Evolutionary conservation across 768 basidiomycete genomes (phyloP), one percentile per base, ranked within the genome.

Genomic region (Sporobolomyces roseus): DNA sequence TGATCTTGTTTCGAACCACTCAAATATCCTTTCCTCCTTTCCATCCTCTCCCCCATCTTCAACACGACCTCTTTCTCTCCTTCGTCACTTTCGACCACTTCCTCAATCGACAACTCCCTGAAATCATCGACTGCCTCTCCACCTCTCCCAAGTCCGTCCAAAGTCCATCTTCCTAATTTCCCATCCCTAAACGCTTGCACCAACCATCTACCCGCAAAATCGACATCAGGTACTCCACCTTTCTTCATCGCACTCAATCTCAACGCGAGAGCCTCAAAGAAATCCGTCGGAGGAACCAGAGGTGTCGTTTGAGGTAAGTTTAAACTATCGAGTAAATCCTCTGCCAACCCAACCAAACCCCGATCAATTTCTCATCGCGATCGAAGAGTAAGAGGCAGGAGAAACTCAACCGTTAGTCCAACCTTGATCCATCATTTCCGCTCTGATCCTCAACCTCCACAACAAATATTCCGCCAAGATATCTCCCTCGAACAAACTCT

Each of bases 181-280:
- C 81, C 82, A 25, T 80, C 78, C 48, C 94, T 86, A 87, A 93
- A 99, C 84, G 91, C 91, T 51, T 85, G 82, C 48, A 98, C 84
- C 75, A 97, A 88, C 82, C 88, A 91, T 27, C 82, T 81, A 6
- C 88, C 88, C 13, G 92, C 90, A 29, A 90, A 84, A 6, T 83
- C 78, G 6, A 83, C 76, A 79, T 98, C 89, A 55, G 82, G 81
- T 51, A 85, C 82, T 19, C 88, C 91, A 8, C 93, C 91, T 68
- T 86, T 84, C 71, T 83, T 81, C 25, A 94, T 80, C 83, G 93
- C 90, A n/a, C 89, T 86, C 77, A 94, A 85, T 21, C 93, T 84
- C 46, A 77, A 77, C 0, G 87, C 90, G 36, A 99, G 82, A 25
- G 83, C 80, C 25, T 83, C 82, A 38, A 96, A 81, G 77, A 98